Evolutionary conservation across 345 rosid species (phyloP).

Genomic region (Iberis pinnata): DNA sequence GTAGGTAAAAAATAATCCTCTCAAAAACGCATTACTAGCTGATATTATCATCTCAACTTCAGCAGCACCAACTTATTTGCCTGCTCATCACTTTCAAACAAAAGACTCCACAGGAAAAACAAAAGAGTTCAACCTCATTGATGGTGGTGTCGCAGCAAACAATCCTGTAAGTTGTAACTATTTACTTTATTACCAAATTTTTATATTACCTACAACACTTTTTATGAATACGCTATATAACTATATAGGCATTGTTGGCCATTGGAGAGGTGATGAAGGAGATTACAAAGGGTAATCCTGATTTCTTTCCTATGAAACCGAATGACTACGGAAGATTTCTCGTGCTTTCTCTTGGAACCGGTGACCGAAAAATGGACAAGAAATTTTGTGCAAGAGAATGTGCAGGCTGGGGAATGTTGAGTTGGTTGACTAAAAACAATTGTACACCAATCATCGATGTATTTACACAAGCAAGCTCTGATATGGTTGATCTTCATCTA

Average conservation of each 20-base stretch:
- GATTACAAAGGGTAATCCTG: slow-evolving; percentile 30
- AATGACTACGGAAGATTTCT: slow-evolving; percentile 42
- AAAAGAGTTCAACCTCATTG: slow-evolving; percentile 53
- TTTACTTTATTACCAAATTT: too few species aligned
- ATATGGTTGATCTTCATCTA: slow-evolving; percentile 58
- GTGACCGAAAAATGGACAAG: slow-evolving; percentile 31
- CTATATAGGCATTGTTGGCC: slow-evolving; percentile 45
- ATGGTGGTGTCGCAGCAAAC: slow-evolving; percentile 78
- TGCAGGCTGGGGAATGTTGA: slow-evolving; percentile 57
- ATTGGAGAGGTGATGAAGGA: slow-evolving; percentile 48
- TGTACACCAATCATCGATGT: slow-evolving; percentile 52
- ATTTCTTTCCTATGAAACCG: slow-evolving; percentile 38
- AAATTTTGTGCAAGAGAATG: slow-evolving; percentile 39
- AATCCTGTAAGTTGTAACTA: slow-evolving; percentile 54
- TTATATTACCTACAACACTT: too few species aligned
- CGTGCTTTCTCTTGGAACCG: slow-evolving; percentile 63
- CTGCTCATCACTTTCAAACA: slow-evolving; percentile 31
- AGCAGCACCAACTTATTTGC: slow-evolving; percentile 30
- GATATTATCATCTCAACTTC: slow-evolving; percentile 29
- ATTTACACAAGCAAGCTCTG: slow-evolving; percentile 53
- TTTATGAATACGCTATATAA: too few species aligned
- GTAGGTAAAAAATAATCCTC: slow-evolving; percentile 32
- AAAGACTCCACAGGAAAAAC: slow-evolving; percentile 28
- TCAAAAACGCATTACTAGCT: slow-evolving; percentile 27
- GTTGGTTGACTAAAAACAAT: slow-evolving; percentile 49